Base-by-base conservation (phyloP, 1,284 basidiomycete genomes). In the Rhodotorula sp. region DNA sequence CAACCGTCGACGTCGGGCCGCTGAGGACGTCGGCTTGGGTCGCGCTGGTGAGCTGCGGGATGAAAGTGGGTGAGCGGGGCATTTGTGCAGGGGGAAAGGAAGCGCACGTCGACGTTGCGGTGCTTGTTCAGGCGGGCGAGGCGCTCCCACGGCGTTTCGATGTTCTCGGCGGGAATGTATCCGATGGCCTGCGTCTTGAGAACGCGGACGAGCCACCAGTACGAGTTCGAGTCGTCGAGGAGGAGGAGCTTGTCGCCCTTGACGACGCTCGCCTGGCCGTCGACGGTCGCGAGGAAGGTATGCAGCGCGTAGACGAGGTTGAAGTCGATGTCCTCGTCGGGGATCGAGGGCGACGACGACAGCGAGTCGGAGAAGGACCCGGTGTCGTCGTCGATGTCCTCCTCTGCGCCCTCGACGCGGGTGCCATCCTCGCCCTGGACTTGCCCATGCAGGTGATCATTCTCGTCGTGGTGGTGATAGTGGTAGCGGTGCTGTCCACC, bases 121-220 rank as follows among this genome's bases (percentile, higher is more conserved):
- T 97, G 94, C 82, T 98, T 98, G 85, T 99, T 99, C 69, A 99
- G 85, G 71, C 96, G 86, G 0, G 96, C 96, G 34, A 99, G 87
- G 60, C 96, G 87, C 82, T 99, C 96, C 79, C 94, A 97, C 0
- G 96, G 97, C 0, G 97, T 99, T 82, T 99, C 97, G 79, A 99
- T 97, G 82, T 99, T 99, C 84, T 99, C 96, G 0, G 96, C 96
- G 27, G 96, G 96, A 65, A 99, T 99, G 82, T 99, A 99, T 2
- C 96, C 96, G n/a, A 99, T 93, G 79, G 97, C 95, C 82, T 98
- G 94, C 5, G 92, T 97, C 85, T 95, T 98, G 78, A 97, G 87
- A 9, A 97, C 94, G 65, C 93, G 88, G 27, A 97, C 94, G 62
- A 97, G 89, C 94, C 94, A 97, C 94, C 94, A 97, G 83, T 97